Evolutionary conservation across 2,329 filamentous ascomycete species (phyloP), one percentile per base, ranked within the genome.

Genomic region (Taxawa tesnikishii): DNA sequence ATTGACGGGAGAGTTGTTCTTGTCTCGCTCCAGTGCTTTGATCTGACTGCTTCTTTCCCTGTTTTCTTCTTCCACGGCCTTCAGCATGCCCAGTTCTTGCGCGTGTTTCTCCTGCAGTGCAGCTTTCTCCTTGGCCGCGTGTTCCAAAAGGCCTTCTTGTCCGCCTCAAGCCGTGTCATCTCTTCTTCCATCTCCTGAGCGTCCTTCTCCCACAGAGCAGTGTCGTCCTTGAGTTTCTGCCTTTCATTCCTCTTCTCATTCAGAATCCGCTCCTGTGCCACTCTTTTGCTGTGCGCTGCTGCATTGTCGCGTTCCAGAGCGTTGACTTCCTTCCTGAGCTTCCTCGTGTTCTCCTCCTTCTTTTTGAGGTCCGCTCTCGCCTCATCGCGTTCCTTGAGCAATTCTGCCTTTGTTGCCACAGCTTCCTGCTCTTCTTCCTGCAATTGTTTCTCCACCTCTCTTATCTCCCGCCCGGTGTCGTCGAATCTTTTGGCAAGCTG

Each of bases 331-430:
- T 79, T 79, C 48, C 81, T 83, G 33, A 94, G 59, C 49, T 85
- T 84, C 27, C 83, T 77, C 29, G 84, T 94, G 31, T 78, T 81
- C 47, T 92, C 84, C 42, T 96, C 88, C 54, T 92, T 94, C 49
- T 93, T 83, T 51, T 83, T 90, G 33, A 90, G 66, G 13, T 77
- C 69, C 39, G 79, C 77, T 46, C 72, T 78, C 52, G 94, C 75
- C 31, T 79, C 71, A 43, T 92, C 83, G 38, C 83, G 79, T 46
- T 93, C 83, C 37, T 75, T 75, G 33, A 78, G 73, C 18, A 94
- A 43, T 8, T 59, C 54, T 2, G 54, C 53, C 38, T 63, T 65
- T 17, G 55, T 50, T 2, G 50, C 50, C 29, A 56, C 46, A 34
- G 65, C 67, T 29, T 69, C 65, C 26, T 68, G 63, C 37, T 70